Conservation (phyloP, 805 yeast genomes). For the Barnettozyma sucrosica region DNA sequence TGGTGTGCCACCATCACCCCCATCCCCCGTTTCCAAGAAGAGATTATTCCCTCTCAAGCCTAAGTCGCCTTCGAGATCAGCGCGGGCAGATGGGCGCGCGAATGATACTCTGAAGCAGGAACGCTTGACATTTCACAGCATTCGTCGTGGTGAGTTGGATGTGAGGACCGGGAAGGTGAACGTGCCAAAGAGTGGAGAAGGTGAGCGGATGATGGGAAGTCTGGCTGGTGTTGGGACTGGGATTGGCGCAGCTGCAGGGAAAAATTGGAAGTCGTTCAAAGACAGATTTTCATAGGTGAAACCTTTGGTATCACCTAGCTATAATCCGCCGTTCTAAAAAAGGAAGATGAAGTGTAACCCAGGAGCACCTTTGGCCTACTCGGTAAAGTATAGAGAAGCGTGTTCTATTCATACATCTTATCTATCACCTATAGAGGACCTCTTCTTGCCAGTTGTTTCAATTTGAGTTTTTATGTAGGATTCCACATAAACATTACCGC, state of each 20-base stretch:
- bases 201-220: conserved; percentile 7
- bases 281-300: conserved; percentile 4
- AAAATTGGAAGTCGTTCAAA: conserved; percentile 7
- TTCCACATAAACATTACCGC: too few species aligned
- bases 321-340: too few species aligned
- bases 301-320: too few species aligned
- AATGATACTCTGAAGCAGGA: conserved; percentile 25
- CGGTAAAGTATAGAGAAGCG: too few species aligned
- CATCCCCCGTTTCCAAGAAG: conserved; percentile 9
- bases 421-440: too few species aligned
- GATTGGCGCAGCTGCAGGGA: not conserved
- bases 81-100: conserved; percentile 11
- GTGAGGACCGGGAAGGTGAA: conserved; percentile 15
- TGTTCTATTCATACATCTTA: too few species aligned
- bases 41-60: conserved; percentile 1
- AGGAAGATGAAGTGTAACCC: too few species aligned
- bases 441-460: too few species aligned
- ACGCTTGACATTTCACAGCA: conserved; percentile 19
- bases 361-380: too few species aligned
- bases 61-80: conserved; percentile 3
- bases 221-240: conserved; percentile 2
- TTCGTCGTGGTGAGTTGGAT: conserved; percentile 22
- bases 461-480: too few species aligned
- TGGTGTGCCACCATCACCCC: conserved; percentile 23
- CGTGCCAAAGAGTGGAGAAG: conserved; percentile 10